A percentile compares a stretch with the other conserved stretches of the same genome.
phyloP scores from a whole-genome alignment of 495 filamentous ascomycete species.

The Pyrenula aspistea region DNA sequence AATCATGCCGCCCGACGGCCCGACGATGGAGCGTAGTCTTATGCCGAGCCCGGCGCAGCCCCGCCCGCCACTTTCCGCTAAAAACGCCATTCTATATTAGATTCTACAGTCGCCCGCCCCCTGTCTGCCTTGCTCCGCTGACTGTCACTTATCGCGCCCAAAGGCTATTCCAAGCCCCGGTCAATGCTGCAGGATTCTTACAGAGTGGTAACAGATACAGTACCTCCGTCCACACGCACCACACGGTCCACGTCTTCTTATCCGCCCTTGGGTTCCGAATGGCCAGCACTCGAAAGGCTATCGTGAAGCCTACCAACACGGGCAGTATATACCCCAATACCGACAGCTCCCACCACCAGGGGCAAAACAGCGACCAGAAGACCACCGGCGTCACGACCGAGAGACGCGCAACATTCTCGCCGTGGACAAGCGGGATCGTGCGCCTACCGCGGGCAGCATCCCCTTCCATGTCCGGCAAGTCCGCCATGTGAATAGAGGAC shows the following conservation, averaged over 20 bases:
- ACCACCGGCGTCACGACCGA: slow-evolving; percentile 21
- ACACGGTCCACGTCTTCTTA: background rate
- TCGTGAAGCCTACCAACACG: background rate
- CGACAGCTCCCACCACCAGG: slow-evolving; percentile 17
- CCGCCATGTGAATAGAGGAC: slow-evolving; percentile 40
- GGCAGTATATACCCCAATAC: background rate
- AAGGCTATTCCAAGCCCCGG: background rate
- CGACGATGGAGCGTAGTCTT: too few relatives aligned
- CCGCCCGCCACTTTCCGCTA: too few relatives aligned
- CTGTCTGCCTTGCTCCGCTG: too few relatives aligned
- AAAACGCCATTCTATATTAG: too few relatives aligned
- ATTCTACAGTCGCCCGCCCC: too few relatives aligned
- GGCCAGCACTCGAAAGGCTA: background rate
- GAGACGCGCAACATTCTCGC: slow-evolving; percentile 27
- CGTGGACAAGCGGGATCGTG: slow-evolving; percentile 28
- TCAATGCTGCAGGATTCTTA: background rate
- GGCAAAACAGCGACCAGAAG: slow-evolving; percentile 26
- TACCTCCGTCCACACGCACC: background rate
- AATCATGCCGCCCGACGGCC: too few relatives aligned
- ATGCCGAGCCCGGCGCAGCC: too few relatives aligned
- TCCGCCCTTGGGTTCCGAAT: background rate
- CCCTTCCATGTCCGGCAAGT: slow-evolving; percentile 35
- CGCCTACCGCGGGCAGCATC: slow-evolving; percentile 28
- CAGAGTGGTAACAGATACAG: background rate
- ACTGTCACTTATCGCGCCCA: too few relatives aligned